Evolutionary conservation across 495 filamentous ascomycete genomes (phyloP), one percentile per base, ranked within the genome.

Genomic region (Penicillium odoratum): DNA sequence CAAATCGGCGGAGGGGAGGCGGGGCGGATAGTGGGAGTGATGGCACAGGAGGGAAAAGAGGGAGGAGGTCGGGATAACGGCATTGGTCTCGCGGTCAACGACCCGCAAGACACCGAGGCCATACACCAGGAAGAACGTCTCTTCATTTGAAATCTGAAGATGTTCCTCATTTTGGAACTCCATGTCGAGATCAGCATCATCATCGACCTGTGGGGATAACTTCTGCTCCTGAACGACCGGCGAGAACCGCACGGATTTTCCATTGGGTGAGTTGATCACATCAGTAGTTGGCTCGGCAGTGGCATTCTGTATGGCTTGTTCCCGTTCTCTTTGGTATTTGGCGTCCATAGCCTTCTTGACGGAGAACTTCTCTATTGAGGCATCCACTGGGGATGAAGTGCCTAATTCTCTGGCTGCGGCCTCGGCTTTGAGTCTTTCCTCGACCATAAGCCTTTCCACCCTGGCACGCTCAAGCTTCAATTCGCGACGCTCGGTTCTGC

Each of bases 381-480:
- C 60, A 47, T 63, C 54, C 47, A 64, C 44, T 34, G 59, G 26
- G 16, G 55, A 40, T 25, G 34, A 34, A 44, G 55, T 29, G 29
- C 63, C 64, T 21, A 63, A 53, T 57, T 77, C 69, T 49, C 68
- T 66, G 13, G 70, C 66, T 36, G 78, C 74, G 36, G 81, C 81
- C 65, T 92, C 90, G 21, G 84, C 81, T 43, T 77, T 78, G 16
- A 88, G 72, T 66, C 86, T 87, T 66, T 84, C 76, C 57, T 93
- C 87, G 62, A 97, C 88, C 11, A 83, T 85, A 63, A 96, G 84
- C 60, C 87, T 83, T 68, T 98, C 90, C 50, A 84, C 84, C 59
- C 86, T 83, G n/a, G 95, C 95, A 66, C 94, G 78, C 65, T 97
- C 91, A 68, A 91, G 83, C 72, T 99, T 99, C 69, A 90, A 84